phyloP scores from a whole-genome alignment of 306 rosid genomes.

The Quercus dentata region DNA sequence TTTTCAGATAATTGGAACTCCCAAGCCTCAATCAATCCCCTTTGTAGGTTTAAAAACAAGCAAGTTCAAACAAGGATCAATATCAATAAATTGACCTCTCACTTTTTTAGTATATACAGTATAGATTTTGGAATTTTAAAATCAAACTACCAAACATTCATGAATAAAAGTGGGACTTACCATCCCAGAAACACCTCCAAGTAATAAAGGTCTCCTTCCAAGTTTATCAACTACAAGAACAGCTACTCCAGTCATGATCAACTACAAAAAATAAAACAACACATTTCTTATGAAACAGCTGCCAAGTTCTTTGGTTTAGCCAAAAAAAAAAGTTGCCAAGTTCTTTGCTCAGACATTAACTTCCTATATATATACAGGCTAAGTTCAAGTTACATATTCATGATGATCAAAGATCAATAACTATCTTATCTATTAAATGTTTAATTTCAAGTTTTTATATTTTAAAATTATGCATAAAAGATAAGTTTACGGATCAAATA shows the following conservation, averaged over 20 bases:
- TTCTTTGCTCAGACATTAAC: not conserved
- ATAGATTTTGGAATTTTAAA: constrained; percentile 6
- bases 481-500: too few relatives aligned
- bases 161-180: constrained; percentile 40
- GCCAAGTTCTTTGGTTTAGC: too few relatives aligned
- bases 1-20: constrained; percentile 4
- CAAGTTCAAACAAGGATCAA: not conserved
- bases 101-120: not conserved
- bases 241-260: constrained; percentile 88
- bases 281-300: not conserved
- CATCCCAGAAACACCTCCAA: constrained; percentile 92
- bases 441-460: too few relatives aligned
- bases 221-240: constrained; percentile 77
- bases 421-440: too few relatives aligned
- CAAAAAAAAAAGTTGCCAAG: not conserved
- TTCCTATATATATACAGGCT: not conserved
- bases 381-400: too few relatives aligned
- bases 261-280: constrained; percentile 39
- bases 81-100: not conserved
- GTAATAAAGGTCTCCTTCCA: constrained; percentile 94
- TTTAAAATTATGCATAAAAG: too few relatives aligned
- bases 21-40: not conserved
- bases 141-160: not conserved
- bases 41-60: constrained; percentile 4
- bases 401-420: too few relatives aligned